These are phyloP conservation scores for Diaporthe ilicicola DNA, from an alignment of 2,329 filamentous ascomycete genomes.

Conservation along the genomic window DNA sequence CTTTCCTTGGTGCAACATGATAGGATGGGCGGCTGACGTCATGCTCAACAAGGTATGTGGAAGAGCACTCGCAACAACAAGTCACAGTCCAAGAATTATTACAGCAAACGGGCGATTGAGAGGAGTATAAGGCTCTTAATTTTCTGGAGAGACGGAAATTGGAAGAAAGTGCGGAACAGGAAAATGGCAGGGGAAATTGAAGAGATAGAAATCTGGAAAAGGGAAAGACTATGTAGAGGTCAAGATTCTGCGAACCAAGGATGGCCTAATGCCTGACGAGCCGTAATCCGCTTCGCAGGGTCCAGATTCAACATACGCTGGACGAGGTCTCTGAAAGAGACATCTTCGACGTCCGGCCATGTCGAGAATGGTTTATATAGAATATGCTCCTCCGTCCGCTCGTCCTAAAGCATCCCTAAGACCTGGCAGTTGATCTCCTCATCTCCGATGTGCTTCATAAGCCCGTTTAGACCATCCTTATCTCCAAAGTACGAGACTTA, in stretches of 20 bases:
- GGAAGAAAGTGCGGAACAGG: no score
- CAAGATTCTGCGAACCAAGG: background rate
- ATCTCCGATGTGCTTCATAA: background rate
- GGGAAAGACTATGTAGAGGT: no score
- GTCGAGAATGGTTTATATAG: background rate
- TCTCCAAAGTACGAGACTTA: background rate
- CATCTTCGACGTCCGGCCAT: background rate
- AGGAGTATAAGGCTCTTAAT: no score
- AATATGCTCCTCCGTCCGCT: background rate
- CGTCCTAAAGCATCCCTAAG: background rate
- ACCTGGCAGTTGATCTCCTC: background rate
- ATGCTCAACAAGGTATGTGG: no score
- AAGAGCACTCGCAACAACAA: no score
- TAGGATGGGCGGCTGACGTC: no score
- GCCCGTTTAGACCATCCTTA: background rate
- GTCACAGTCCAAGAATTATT: no score
- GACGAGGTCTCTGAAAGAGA: background rate
- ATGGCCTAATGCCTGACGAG: background rate
- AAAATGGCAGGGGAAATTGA: no score
- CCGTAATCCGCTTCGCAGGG: background rate
- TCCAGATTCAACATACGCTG: conserved; percentile 2
- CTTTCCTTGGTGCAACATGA: no score
- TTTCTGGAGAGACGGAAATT: no score
- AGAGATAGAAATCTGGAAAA: no score
- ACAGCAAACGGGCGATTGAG: no score